These are phyloP conservation scores for Claviceps paspali DNA, from an alignment of 2,329 filamentous ascomycete species.

Conservation along the genomic window DNA sequence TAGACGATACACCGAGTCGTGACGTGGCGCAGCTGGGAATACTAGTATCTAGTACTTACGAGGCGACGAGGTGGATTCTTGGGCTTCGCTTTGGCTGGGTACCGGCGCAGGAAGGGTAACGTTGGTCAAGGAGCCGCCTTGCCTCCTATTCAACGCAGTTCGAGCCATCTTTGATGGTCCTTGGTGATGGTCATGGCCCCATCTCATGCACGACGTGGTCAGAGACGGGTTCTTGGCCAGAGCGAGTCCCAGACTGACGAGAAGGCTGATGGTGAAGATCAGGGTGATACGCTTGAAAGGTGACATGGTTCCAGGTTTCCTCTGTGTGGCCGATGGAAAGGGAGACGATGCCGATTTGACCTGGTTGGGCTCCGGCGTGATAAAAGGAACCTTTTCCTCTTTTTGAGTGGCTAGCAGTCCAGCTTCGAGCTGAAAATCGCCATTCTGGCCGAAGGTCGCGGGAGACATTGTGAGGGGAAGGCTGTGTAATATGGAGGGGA, in stretches of 20 bases:
- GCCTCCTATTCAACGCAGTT: conserved; percentile 3
- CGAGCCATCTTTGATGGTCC: conserved; percentile 1
- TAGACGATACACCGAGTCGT: neutral
- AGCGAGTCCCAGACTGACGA: conserved; percentile 13
- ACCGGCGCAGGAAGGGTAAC: neutral
- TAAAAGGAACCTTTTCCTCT: conserved; percentile 11
- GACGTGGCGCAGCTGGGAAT: neutral
- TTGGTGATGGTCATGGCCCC: neutral
- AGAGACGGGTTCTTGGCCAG: conserved; percentile 1
- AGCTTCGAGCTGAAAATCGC: conserved; percentile 10
- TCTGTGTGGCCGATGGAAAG: neutral
- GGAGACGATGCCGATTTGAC: neutral
- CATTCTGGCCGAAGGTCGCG: conserved; percentile 1
- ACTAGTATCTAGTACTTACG: conserved; percentile 1
- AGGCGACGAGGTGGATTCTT: neutral
- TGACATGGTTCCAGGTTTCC: conserved; percentile 7
- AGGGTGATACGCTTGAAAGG: conserved; percentile 7
- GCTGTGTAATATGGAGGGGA: neutral
- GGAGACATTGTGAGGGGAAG: conserved; percentile 7
- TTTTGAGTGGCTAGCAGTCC: conserved; percentile 11
- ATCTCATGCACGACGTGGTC: conserved; percentile 1
- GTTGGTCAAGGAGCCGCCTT: conserved; percentile 2
- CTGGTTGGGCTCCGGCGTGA: conserved; percentile 2
- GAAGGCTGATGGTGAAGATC: conserved; percentile 12
- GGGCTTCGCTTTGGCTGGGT: neutral